Percentiles rank a stretch among this genome's conserved stretches.
phyloP scores from a whole-genome alignment of 768 basidiomycete species.

The Trametes punicea region DNA sequence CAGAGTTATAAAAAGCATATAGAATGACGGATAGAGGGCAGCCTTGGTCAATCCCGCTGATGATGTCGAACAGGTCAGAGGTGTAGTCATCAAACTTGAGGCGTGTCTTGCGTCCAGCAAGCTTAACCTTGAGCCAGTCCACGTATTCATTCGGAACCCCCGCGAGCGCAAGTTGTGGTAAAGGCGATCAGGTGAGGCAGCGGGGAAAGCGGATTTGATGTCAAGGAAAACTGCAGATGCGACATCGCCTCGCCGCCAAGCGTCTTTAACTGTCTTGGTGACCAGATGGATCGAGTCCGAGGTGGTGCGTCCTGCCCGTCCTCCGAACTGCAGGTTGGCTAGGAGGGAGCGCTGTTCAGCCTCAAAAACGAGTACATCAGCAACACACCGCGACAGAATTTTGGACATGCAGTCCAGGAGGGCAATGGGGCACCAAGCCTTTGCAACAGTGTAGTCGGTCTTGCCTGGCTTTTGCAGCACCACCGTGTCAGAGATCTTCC shows the following conservation, averaged over 20 bases:
- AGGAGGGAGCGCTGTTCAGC: constrained; percentile 14
- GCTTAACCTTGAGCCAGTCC: constrained; percentile 15
- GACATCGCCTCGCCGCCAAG: constrained; percentile 24
- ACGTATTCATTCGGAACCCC: constrained; percentile 16
- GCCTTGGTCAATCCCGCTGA: constrained; percentile 33
- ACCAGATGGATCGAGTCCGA: constrained; percentile 27
- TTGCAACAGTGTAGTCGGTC: constrained; percentile 31
- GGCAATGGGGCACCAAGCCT: constrained; percentile 38
- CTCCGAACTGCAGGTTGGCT: constrained; percentile 24
- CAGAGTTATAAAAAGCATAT: constrained; percentile 32
- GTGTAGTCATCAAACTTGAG: constrained; percentile 27
- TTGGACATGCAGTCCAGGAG: constrained; percentile 30
- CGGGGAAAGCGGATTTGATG: constrained; percentile 35
- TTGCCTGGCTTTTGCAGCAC: constrained; percentile 37
- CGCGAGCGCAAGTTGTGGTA: constrained; percentile 13
- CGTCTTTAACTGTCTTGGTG: constrained; percentile 18
- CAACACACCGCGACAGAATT: constrained; percentile 23
- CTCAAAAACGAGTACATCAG: constrained; percentile 5
- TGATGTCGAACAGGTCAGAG: constrained; percentile 19
- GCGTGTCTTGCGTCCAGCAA: constrained; percentile 15
- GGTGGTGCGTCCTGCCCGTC: constrained; percentile 21
- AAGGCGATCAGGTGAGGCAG: constrained; percentile 3
- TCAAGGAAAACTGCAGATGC: constrained; percentile 30
- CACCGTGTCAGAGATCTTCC: constrained; percentile 29
- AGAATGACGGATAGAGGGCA: constrained; percentile 30